Evolutionary conservation across 306 rosid species (phyloP), one percentile per base, ranked within the genome.

Genomic region (Amphicarpaea edgeworthii): DNA sequence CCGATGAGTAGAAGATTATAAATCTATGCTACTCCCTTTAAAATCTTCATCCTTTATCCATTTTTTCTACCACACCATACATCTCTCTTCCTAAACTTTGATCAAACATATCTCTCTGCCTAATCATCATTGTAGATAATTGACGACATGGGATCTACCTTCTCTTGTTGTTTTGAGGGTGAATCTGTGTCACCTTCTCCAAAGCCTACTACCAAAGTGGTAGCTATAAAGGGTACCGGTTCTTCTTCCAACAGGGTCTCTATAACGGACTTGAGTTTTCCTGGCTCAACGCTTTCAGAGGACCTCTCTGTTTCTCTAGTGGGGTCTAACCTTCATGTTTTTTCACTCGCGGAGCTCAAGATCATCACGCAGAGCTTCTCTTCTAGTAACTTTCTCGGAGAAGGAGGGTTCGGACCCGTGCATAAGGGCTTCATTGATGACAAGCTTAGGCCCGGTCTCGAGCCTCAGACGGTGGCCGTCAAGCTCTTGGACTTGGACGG

Each of bases 361-460:
- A 72, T 89, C 23, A 92, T 92, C 40, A 96, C 98, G 0, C 97
- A 96, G 72, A 76, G 72, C 26, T 96, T 92, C 73, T 83, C 98
- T 1, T 82, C 98, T 0, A 79, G 88, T 49, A 96, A 88, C 59
- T 89, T 90, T 65, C 76, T 96, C 0, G 99, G 99, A 0, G 99
- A 92, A 86, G 99, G 99, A 9, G 99, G 99, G n/a, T 96, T 96
- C 28, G 99, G 99, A 3, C 98, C 99, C 0, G 99, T 96, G 4
- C 95, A 96, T 15, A 96, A 96, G 60, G 99, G 98, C 0, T 96
- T 96, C 86, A 77, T 96, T 67, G 99, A 92, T 63, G 99, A 96
- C 58, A 96, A 89, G 86, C 72, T 96, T 21, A 83, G 97, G 47
- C 83, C 81, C 12, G 91, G 93, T 40, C 84, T 96, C 34, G 75